Conservation (phyloP, 1,284 basidiomycete genomes). For the Exobasidium cylindrosporum region DNA sequence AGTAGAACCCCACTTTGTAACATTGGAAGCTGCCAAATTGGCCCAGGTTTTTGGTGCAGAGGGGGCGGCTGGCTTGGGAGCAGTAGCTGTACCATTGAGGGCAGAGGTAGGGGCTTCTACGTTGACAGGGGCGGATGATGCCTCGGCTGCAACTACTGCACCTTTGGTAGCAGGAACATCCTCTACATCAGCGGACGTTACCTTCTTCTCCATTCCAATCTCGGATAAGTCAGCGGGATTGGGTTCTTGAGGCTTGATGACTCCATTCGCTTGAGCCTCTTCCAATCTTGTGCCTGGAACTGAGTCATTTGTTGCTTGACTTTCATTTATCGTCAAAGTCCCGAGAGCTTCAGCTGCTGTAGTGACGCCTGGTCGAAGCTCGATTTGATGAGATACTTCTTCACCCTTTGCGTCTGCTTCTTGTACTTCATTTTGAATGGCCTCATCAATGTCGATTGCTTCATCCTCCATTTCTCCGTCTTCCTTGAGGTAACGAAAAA, state of each 20-base stretch:
- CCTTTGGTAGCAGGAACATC: conserved; percentile 50
- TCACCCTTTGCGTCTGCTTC: conserved; percentile 24
- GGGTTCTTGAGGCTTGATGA: conserved; percentile 10
- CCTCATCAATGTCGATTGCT: conserved; percentile 15
- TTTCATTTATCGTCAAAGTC: not conserved
- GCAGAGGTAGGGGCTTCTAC: conserved; percentile 28
- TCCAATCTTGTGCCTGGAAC: conserved; percentile 14
- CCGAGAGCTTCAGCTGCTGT: conserved; percentile 33
- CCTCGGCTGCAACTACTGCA: conserved; percentile 61
- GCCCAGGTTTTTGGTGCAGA: conserved; percentile 54
- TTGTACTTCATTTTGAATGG: conserved; percentile 22
- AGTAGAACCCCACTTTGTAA: conserved; percentile 45
- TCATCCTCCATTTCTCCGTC: conserved; percentile 72
- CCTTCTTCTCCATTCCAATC: conserved; percentile 38
- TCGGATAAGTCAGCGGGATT: conserved; percentile 39
- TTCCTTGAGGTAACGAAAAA: conserved; percentile 98
- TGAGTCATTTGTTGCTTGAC: conserved; percentile 12
- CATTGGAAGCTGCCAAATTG: conserved; percentile 49
- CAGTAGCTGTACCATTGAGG: conserved; percentile 43
- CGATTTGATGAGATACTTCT: conserved; percentile 21
- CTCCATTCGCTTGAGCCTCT: conserved; percentile 16
- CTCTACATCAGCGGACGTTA: conserved; percentile 26
- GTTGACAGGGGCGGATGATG: conserved; percentile 54
- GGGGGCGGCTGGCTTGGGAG: conserved; percentile 53
- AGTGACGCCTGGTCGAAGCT: conserved; percentile 31